Evolutionary conservation across 148 eudicot genomes (phyloP).

Genomic region (Selenicereus undatus): DNA sequence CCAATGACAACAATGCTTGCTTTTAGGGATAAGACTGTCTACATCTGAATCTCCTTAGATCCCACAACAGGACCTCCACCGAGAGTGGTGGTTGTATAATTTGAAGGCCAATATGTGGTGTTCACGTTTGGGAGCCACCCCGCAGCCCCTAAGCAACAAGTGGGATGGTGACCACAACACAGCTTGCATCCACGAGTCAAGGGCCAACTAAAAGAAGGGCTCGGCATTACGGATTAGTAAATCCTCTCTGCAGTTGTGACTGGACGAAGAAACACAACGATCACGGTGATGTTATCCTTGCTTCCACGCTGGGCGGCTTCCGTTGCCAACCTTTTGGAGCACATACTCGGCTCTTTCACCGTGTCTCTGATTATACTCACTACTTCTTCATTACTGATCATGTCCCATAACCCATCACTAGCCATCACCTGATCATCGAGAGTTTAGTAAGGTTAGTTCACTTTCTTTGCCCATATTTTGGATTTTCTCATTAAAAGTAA

Average conservation of each 20-base stretch:
- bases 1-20: no score
- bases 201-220: neutral
- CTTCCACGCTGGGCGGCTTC: conserved; percentile 92
- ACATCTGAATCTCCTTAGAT: no score
- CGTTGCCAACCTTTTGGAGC: conserved; percentile 90
- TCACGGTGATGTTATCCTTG: conserved; percentile 88
- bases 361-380: conserved; percentile 75
- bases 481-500: neutral
- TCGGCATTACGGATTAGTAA: conserved; percentile 30
- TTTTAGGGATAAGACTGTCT: no score
- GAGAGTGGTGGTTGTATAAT: no score
- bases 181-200: neutral
- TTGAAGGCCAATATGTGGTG: no score
- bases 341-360: conserved; percentile 90
- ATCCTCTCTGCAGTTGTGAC: conserved; percentile 96
- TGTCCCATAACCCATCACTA: conserved; percentile 97
- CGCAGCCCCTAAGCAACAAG: no score
- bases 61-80: no score
- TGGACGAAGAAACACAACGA: conserved; percentile 73
- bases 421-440: conserved; percentile 68
- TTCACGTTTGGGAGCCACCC: no score
- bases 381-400: conserved; percentile 60
- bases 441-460: neutral
- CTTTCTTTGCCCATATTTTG: neutral
- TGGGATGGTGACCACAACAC: no score